Conservation (phyloP, 1,139 yeast genomes). For the Suhomyces ambrosiae region DNA sequence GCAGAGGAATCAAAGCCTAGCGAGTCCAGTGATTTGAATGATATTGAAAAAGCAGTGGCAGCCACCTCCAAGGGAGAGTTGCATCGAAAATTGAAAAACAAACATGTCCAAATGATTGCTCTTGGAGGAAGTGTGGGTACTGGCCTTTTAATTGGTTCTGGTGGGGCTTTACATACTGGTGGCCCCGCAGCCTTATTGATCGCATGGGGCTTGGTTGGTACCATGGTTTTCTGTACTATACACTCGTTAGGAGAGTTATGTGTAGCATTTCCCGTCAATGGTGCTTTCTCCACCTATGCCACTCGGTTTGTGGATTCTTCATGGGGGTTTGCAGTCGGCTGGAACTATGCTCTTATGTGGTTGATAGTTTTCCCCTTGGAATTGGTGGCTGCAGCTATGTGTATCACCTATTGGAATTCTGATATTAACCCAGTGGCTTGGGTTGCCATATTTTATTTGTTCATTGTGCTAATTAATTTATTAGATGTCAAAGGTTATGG, state of each 20-base stretch:
- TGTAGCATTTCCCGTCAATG: slow-evolving; percentile 62
- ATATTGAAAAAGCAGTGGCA: slow-evolving; percentile 38
- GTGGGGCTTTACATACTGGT: slow-evolving; percentile 64
- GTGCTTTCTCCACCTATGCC: slow-evolving; percentile 59
- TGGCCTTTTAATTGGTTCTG: slow-evolving; percentile 70
- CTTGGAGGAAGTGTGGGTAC: slow-evolving; percentile 47
- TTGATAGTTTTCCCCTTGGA: slow-evolving; percentile 47
- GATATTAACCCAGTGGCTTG: slow-evolving; percentile 44
- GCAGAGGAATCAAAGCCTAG: slow-evolving; percentile 8
- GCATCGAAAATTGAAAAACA: slow-evolving; percentile 38
- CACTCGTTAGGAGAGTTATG: slow-evolving; percentile 65
- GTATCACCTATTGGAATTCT: slow-evolving; percentile 44
- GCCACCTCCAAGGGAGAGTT: slow-evolving; percentile 44
- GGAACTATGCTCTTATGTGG: slow-evolving; percentile 47
- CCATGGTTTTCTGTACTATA: slow-evolving; percentile 53
- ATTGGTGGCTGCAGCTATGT: slow-evolving; percentile 47
- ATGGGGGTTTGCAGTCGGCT: slow-evolving; percentile 56
- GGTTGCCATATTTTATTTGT: slow-evolving; percentile 44
- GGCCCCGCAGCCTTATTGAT: slow-evolving; percentile 81
- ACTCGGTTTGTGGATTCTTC: slow-evolving; percentile 64
- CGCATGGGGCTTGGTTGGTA: slow-evolving; percentile 60
- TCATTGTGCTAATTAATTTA: slow-evolving; percentile 40
- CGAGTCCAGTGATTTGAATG: slow-evolving; percentile 25
- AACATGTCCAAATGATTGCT: slow-evolving; percentile 50
- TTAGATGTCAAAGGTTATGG: slow-evolving; percentile 52